Base-by-base conservation (phyloP, 257 asterid species). In the Paulownia fortunei region DNA sequence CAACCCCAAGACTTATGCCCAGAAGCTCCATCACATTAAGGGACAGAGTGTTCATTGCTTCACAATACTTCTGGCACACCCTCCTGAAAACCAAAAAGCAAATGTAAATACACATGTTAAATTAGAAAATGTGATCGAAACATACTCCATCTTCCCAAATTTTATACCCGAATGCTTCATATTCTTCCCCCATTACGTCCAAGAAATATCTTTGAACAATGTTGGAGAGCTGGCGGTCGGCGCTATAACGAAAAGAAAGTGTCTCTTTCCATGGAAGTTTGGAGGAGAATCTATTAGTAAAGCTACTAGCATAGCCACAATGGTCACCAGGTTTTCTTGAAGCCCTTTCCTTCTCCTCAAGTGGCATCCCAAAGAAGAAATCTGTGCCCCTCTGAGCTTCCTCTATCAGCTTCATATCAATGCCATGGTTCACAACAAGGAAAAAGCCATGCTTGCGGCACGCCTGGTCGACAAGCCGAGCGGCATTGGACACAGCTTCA, bases 221-320 rank as follows among this genome's bases (percentile, higher is more conserved):
- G 74, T 44, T 41, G 6, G 81, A 41, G 63, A 16, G 63, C 8
- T 54, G 83, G 11, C 18, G 39, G 16, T 90, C 90, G 7, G 82
- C 88, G 52, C 76, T 83, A 46, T 88, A 88, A 12, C 77, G 80
- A 12, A 91, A 81, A 51, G 98, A 88, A 30, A 93, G 84, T 3
- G 98, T 93, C 58, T 93, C 98, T 76, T 93, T 93, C 98, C 97
- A 93, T 1, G 98, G 97, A 64, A 93, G 97, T 41, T 93, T 91
- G 16, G 89, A 81, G 10, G 98, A 87, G 82, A 93, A 93, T 69
- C 98, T 78, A 52, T 64, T 78, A 11, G 91, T 88, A 64, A 93
- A 93, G 82, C 98, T 93, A 72, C 97, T 93, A 8, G 98, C 84
- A 65, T 93, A 93, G 46, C 98, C 97, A 73, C 87, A 87, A 47